Conservation (phyloP, 2,329 filamentous ascomycete species). For the Malbranchea zuffiana region DNA sequence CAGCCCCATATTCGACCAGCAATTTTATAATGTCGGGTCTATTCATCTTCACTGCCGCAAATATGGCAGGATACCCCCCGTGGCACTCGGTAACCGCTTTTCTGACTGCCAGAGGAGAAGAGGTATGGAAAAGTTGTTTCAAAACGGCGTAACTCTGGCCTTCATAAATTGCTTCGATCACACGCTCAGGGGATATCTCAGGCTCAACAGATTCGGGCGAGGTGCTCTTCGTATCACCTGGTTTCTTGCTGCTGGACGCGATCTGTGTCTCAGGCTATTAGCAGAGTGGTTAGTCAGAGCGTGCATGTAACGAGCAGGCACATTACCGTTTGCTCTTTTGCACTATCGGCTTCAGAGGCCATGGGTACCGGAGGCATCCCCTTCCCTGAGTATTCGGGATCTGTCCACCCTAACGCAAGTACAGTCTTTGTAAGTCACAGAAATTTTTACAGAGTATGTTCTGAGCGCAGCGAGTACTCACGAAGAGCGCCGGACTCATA, state of each 20-base stretch:
- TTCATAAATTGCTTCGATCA: constrained; percentile 9
- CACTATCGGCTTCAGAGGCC: too few relatives aligned
- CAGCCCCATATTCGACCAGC: constrained; percentile 13
- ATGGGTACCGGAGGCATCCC: too few relatives aligned
- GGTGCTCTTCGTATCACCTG: background rate
- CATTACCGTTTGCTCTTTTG: too few relatives aligned
- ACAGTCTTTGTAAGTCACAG: background rate
- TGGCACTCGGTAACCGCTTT: constrained; percentile 5
- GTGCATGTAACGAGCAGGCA: too few relatives aligned
- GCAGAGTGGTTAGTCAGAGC: too few relatives aligned
- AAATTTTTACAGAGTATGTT: background rate
- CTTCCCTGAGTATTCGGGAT: too few relatives aligned
- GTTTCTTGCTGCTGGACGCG: background rate
- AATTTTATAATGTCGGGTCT: constrained; percentile 10
- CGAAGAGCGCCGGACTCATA: background rate
- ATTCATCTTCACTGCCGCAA: constrained; percentile 9
- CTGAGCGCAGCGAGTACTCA: background rate
- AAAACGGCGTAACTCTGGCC: constrained; percentile 6
- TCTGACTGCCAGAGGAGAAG: background rate
- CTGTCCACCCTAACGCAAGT: background rate
- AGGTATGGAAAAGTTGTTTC: constrained; percentile 5
- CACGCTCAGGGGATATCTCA: constrained; percentile 2
- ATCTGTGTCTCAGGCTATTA: too few relatives aligned
- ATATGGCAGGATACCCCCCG: constrained; percentile 9
- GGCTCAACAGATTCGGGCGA: background rate